Percentiles rank a stretch among this genome's conserved stretches.
Evolutionary conservation across 2,329 filamentous ascomycete species (phyloP).

Genomic region (Alternaria sp.): DNA sequence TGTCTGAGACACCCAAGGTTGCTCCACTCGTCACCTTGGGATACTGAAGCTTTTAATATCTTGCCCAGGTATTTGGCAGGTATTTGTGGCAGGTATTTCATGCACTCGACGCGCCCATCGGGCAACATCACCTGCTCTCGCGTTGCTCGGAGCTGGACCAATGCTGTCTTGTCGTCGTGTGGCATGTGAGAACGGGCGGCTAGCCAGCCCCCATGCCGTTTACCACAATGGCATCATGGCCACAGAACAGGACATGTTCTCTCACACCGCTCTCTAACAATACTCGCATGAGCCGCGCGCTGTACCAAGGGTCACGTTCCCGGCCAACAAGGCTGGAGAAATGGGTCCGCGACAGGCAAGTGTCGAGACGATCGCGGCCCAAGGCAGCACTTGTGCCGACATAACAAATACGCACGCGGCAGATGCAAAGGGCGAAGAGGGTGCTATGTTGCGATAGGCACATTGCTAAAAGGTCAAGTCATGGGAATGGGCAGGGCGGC

Average conservation of each 20-base stretch:
- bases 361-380: constrained; percentile 16
- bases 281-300: neutral
- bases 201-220: neutral
- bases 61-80: neutral
- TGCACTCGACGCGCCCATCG: neutral
- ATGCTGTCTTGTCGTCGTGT: neutral
- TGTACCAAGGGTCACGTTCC: neutral
- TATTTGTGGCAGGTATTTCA: neutral
- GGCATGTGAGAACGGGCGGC: constrained; percentile 14
- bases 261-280: constrained; percentile 4
- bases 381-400: constrained; percentile 19
- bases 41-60: neutral
- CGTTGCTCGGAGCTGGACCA: neutral
- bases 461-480: constrained; percentile 10
- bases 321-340: constrained; percentile 5
- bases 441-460: constrained; percentile 1
- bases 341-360: constrained; percentile 8
- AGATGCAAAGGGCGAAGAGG: neutral
- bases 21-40: neutral
- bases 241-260: neutral
- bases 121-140: constrained; percentile 4
- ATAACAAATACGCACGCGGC: constrained; percentile 12
- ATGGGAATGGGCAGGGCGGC: neutral
- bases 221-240: neutral
- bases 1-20: neutral